Conservation (phyloP, 73 alveolate species). For the Tetrahymena thermophila region DNA sequence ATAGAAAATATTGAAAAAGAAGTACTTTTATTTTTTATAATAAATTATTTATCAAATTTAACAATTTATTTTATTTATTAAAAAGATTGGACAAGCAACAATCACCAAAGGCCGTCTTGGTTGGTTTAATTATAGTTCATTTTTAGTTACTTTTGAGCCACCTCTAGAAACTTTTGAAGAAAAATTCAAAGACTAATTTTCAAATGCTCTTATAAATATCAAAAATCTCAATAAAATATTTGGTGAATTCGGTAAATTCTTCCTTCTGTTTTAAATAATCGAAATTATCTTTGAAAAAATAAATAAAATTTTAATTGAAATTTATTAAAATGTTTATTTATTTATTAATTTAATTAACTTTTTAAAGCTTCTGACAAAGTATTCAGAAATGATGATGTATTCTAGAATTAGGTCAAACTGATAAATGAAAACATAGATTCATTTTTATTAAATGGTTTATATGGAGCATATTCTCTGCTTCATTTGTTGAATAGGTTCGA, state of each 20-base stretch:
- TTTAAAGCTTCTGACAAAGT: neutral
- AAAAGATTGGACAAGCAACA: neutral
- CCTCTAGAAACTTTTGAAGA: neutral
- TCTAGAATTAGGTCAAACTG: neutral
- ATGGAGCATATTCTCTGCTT: neutral
- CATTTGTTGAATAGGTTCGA: neutral
- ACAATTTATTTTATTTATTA: neutral
- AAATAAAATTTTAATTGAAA: too few species aligned
- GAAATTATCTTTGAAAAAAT: too few species aligned
- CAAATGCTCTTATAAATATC: neutral
- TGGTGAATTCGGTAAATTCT: neutral
- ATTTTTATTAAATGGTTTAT: neutral
- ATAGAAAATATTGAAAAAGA: neutral
- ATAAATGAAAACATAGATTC: neutral
- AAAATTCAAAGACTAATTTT: neutral
- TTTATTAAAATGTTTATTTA: neutral
- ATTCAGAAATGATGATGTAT: neutral
- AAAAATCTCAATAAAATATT: neutral
- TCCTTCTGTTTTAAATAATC: too few species aligned
- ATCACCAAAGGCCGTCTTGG: neutral
- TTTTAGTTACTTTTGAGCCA: neutral
- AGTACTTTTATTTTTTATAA: neutral
- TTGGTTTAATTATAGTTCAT: neutral
- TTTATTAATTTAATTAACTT: neutral
- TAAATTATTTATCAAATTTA: neutral